Conservation (phyloP, 2,329 filamentous ascomycete genomes). For the Aureobasidium sp. region DNA sequence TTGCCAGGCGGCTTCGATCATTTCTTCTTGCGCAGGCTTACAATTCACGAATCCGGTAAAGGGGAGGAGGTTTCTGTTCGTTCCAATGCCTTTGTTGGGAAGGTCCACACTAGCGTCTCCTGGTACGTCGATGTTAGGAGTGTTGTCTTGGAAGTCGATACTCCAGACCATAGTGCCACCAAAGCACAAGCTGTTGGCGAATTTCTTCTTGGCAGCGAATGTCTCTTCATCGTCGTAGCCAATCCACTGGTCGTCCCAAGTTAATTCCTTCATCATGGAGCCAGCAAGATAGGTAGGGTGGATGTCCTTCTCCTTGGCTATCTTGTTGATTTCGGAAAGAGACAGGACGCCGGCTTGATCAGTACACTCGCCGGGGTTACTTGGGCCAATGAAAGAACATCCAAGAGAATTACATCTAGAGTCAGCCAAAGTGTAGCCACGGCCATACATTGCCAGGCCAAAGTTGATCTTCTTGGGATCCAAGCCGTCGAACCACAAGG, state of each 20-base stretch:
- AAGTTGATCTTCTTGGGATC: conserved; percentile 39
- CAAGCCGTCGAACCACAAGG: conserved; percentile 38
- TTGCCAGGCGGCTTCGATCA: no score
- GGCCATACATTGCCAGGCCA: conserved; percentile 43
- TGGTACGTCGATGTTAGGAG: no score
- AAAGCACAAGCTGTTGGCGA: not conserved
- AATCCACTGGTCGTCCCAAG: conserved; percentile 27
- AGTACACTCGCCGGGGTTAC: conserved; percentile 22
- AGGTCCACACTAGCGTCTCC: no score
- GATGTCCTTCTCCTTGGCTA: conserved; percentile 16
- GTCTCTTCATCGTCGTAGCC: conserved; percentile 25
- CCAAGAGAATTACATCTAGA: conserved; percentile 19
- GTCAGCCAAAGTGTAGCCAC: conserved; percentile 35
- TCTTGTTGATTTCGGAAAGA: conserved; percentile 21
- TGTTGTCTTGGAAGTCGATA: no score
- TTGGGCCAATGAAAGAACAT: conserved; percentile 20
- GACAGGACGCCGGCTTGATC: conserved; percentile 20
- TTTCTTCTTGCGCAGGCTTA: no score
- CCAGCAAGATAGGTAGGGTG: conserved; percentile 17
- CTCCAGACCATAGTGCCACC: not conserved
- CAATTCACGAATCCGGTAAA: no score
- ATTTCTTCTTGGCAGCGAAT: conserved; percentile 43
- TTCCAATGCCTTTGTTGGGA: no score
- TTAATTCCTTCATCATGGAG: conserved; percentile 24
- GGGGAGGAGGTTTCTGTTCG: no score